A percentile compares a stretch with the other conserved stretches of the same genome.
These are phyloP conservation scores for Camellia japonica DNA, from an alignment of 148 eudicot species.

Conservation along the genomic window DNA sequence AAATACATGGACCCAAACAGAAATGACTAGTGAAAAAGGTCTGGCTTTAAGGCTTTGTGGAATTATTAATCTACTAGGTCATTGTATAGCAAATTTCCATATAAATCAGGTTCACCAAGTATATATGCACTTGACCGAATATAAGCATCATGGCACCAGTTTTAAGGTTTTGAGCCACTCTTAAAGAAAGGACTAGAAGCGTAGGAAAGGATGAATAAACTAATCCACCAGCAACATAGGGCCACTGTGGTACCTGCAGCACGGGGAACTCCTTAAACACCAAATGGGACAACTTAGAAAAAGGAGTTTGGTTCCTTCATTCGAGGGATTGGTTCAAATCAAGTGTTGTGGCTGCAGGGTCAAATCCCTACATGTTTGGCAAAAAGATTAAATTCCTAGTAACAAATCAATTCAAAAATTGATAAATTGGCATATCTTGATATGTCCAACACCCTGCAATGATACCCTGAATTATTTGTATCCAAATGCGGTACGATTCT, in stretches of 20 bases:
- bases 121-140: background rate
- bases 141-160: slow-evolving; percentile 6
- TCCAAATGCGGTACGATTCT: background rate
- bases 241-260: background rate
- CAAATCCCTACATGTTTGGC: background rate
- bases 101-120: background rate
- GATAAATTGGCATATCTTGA: background rate
- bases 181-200: background rate
- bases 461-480: background rate
- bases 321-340: background rate
- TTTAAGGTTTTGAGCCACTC: background rate
- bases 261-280: background rate
- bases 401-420: no score
- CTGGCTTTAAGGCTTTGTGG: background rate
- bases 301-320: background rate
- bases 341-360: background rate
- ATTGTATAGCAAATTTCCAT: background rate
- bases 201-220: no score
- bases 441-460: background rate
- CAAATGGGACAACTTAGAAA: no score
- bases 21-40: background rate
- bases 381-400: background rate
- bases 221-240: background rate
- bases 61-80: background rate
- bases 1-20: background rate